Percentiles rank a stretch among this genome's conserved stretches.
Evolutionary conservation across 306 rosid species (phyloP).

Genomic region (Acmispon strigosus): DNA sequence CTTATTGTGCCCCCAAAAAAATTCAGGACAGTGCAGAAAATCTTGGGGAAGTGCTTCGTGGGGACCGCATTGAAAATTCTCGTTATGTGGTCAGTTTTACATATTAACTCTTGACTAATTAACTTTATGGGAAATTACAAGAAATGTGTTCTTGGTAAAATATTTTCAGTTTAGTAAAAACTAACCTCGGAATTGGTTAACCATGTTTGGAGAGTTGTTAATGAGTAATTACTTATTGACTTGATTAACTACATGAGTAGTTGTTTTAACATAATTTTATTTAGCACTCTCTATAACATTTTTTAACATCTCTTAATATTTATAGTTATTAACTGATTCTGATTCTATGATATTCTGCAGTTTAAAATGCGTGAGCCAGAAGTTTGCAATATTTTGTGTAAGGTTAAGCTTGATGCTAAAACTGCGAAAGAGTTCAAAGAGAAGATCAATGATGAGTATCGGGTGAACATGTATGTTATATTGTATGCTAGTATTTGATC

Average conservation of each 20-base stretch:
- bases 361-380: constrained; percentile 93
- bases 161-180: not conserved
- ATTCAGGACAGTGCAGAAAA: constrained; percentile 90
- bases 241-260: not conserved
- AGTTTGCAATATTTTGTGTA: constrained; percentile 72
- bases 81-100: constrained; percentile 63
- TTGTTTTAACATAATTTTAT: not conserved
- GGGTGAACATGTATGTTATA: constrained; percentile 80
- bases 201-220: not conserved
- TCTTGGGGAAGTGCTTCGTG: constrained; percentile 98
- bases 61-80: constrained; percentile 96
- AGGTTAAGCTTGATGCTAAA: constrained; percentile 62
- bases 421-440: constrained; percentile 75
- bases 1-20: constrained; percentile 49
- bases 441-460: constrained; percentile 92
- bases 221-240: not conserved
- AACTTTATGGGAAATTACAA: not conserved
- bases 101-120: not conserved
- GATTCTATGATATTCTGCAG: constrained; percentile 34
- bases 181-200: not conserved
- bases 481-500: not conserved
- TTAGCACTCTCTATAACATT: not conserved
- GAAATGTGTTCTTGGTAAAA: not conserved
- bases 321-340: constrained; percentile 11
- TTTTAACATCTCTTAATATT: not conserved